Conservation (phyloP, 1,284 basidiomycete genomes). For the Porodaedalea pini region DNA sequence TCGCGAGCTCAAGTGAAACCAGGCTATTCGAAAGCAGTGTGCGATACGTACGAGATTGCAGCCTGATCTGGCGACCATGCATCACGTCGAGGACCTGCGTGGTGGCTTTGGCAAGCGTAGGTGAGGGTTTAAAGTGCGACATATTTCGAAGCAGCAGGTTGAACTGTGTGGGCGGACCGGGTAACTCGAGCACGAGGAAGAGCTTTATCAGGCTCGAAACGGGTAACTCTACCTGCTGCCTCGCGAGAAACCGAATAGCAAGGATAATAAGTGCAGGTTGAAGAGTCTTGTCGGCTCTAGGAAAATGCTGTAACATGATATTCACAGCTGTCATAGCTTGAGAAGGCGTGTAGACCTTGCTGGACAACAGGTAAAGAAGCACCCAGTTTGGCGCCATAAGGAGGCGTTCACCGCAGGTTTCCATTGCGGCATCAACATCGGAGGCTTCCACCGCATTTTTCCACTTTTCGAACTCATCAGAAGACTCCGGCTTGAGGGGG, state of each 20-base stretch:
- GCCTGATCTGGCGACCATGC: conserved; percentile 37
- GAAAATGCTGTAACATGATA: conserved; percentile 38
- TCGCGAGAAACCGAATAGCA: conserved; percentile 45
- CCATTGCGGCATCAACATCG: conserved; percentile 35
- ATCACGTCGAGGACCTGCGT: conserved; percentile 44
- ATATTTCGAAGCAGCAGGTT: conserved; percentile 55
- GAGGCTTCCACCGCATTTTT: conserved; percentile 32
- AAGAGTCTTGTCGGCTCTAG: conserved; percentile 30
- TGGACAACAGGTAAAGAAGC: conserved; percentile 46
- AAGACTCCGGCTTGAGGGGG: neutral
- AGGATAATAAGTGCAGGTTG: conserved; percentile 46
- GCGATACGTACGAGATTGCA: conserved; percentile 43
- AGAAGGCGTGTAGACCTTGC: conserved; percentile 40
- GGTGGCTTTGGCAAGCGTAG: conserved; percentile 38
- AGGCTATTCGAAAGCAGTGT: conserved; percentile 47
- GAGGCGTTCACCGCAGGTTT: conserved; percentile 22
- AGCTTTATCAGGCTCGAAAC: conserved; percentile 41
- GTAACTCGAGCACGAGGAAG: conserved; percentile 41
- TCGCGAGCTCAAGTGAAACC: conserved; percentile 46
- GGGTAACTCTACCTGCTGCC: conserved; percentile 42
- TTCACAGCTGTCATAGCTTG: conserved; percentile 41
- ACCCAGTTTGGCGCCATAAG: conserved; percentile 41
- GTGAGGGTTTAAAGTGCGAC: conserved; percentile 40
- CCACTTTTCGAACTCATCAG: conserved; percentile 30
- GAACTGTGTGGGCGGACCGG: conserved; percentile 40